Conservation (phyloP, 208 protist genomes). For the Porcisia hertigi region DNA sequence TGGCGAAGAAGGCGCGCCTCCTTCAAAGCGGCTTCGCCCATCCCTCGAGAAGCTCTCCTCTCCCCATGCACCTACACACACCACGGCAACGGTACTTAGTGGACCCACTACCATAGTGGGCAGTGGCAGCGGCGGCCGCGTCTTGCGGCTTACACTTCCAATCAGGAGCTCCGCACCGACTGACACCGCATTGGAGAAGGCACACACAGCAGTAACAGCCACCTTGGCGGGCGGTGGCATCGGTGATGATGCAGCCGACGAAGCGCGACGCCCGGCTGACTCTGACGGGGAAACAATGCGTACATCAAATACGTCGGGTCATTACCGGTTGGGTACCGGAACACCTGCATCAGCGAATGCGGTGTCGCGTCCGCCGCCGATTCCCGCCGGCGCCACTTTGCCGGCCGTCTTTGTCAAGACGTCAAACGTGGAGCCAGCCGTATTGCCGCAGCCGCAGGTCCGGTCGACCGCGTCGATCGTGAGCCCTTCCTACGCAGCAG, state of each 20-base stretch:
- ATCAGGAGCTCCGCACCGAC: background rate
- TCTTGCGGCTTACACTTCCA: background rate
- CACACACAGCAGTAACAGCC: background rate
- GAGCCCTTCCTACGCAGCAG: background rate
- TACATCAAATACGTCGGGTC: background rate
- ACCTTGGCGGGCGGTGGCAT: background rate
- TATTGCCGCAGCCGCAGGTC: background rate
- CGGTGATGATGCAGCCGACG: background rate
- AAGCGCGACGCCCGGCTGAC: background rate
- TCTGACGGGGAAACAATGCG: background rate
- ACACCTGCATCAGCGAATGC: background rate
- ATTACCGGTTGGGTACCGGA: background rate
- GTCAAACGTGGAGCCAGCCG: background rate
- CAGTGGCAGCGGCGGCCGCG: background rate
- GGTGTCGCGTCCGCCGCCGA: background rate
- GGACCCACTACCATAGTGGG: background rate
- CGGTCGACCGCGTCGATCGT: background rate
- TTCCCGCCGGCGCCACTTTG: background rate
- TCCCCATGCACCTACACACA: background rate
- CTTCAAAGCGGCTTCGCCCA: slow-evolving; percentile 23
- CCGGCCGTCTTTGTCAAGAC: background rate
- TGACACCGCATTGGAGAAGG: background rate
- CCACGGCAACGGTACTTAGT: background rate
- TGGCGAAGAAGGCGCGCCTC: slow-evolving; percentile 1
- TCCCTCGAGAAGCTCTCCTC: background rate